Evolutionary conservation across 352 stramenopile species (phyloP).

Genomic region (Globisporangium cystogenes): DNA sequence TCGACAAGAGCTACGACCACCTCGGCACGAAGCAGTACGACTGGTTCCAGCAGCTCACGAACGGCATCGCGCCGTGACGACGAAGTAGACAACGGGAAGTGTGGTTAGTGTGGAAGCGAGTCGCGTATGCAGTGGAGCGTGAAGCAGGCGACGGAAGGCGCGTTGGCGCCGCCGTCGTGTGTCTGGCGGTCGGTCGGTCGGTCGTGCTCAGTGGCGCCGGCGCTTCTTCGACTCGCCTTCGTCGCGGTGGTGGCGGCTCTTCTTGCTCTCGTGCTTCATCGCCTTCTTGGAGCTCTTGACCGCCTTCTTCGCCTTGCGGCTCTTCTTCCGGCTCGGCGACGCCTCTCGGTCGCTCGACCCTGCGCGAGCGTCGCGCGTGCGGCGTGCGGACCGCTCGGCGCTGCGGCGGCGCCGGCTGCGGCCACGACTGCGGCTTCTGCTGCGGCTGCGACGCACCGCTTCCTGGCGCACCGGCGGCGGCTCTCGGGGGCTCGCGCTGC

Average conservation of each 20-base stretch:
- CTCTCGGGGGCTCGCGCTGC: slow-evolving; percentile 7
- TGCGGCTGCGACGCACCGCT: slow-evolving; percentile 16
- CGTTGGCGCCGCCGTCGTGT: neutral
- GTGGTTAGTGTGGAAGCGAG: neutral
- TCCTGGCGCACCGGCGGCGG: slow-evolving; percentile 1
- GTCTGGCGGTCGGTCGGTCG: neutral
- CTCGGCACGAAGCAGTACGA: slow-evolving; percentile 83
- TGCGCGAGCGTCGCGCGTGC: neutral
- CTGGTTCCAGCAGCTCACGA: slow-evolving; percentile 84
- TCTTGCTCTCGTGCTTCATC: slow-evolving; percentile 38
- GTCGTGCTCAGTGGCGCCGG: slow-evolving; percentile 1
- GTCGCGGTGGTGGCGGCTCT: slow-evolving; percentile 20
- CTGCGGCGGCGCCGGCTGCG: slow-evolving; percentile 2
- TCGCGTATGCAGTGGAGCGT: neutral
- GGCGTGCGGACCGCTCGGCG: neutral
- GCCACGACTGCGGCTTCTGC: slow-evolving; percentile 21
- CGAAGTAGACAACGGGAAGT: neutral
- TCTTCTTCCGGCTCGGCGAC: slow-evolving; percentile 20
- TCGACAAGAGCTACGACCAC: slow-evolving; percentile 73
- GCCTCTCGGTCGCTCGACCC: neutral
- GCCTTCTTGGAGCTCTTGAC: slow-evolving; percentile 29
- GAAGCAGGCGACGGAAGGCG: no score
- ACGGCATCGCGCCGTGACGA: slow-evolving; percentile 59
- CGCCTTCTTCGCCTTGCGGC: slow-evolving; percentile 25
- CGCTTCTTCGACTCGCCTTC: slow-evolving; percentile 19